A percentile compares a stretch with the other conserved stretches of the same genome.
These are phyloP conservation scores for Pontederia paniculata DNA, from an alignment of 176 grass and related monocot genomes.

Conservation along the genomic window DNA sequence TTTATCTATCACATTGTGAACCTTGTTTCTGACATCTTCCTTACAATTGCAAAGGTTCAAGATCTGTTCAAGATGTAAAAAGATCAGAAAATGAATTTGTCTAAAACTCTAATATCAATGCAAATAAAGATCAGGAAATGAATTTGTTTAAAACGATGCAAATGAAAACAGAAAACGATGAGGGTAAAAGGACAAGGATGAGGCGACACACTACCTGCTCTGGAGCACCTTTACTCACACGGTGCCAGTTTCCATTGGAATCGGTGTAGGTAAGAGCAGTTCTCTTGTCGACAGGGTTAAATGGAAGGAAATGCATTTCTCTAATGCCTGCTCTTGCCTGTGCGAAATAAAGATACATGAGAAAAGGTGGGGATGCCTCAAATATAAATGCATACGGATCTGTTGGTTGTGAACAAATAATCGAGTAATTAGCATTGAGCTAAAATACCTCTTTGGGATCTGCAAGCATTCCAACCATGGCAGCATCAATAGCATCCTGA, in stretches of 20 bases:
- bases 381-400: neutral
- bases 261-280: slow-evolving; percentile 77
- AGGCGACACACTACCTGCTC: slow-evolving; percentile 36
- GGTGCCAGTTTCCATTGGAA: slow-evolving; percentile 45
- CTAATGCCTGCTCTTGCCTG: slow-evolving; percentile 63
- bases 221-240: slow-evolving; percentile 86
- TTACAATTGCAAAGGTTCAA: slow-evolving; percentile 49
- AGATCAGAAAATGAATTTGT: neutral
- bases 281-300: slow-evolving; percentile 95
- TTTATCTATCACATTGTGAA: slow-evolving; percentile 63
- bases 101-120: neutral
- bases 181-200: neutral
- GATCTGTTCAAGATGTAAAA: slow-evolving; percentile 30
- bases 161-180: neutral
- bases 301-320: slow-evolving; percentile 82
- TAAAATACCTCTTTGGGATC: slow-evolving; percentile 59
- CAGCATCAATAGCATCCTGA: slow-evolving; percentile 93
- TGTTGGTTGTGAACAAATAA: neutral
- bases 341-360: slow-evolving; percentile 11
- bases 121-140: neutral
- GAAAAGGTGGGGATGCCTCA: neutral
- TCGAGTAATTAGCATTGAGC: neutral
- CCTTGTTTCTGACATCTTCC: slow-evolving; percentile 34
- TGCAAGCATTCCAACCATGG: slow-evolving; percentile 77
- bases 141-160: neutral